Percentiles rank a stretch among this genome's conserved stretches.
Evolutionary conservation across 2,329 filamentous ascomycete genomes (phyloP).

Genomic region (Pseudocercospora fuligena): DNA sequence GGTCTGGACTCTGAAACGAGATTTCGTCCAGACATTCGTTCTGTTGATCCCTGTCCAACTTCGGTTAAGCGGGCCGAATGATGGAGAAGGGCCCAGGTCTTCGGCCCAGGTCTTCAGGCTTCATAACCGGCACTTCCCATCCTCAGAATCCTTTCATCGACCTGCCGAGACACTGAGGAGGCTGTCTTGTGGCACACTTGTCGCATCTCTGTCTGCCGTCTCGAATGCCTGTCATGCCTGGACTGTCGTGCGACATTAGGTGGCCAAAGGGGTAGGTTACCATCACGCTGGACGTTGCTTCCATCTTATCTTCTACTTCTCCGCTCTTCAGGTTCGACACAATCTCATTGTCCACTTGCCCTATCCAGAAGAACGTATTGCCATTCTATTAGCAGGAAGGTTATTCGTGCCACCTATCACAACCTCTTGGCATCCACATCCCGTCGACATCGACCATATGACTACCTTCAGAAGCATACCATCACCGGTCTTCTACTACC

Average conservation of each 20-base stretch:
- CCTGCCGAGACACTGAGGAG: background rate
- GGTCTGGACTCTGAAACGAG: conserved; percentile 2
- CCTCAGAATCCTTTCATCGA: background rate
- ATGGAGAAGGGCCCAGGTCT: conserved; percentile 2
- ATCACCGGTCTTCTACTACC: conserved; percentile 2
- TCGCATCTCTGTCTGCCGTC: background rate
- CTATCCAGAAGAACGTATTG: background rate
- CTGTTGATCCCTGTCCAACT: background rate
- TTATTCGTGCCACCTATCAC: too few species aligned
- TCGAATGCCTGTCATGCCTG: background rate
- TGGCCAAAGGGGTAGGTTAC: background rate
- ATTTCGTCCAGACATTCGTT: background rate
- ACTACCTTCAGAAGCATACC: background rate
- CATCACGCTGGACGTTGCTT: background rate
- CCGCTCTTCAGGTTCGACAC: background rate
- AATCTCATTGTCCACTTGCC: background rate
- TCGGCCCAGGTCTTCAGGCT: conserved; percentile 2
- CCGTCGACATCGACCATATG: background rate
- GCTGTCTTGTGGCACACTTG: conserved; percentile 6
- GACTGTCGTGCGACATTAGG: background rate
- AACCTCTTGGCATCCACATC: background rate
- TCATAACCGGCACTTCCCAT: conserved; percentile 1
- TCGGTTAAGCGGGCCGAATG: conserved; percentile 5
- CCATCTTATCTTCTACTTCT: background rate
- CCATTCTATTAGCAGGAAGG: too few species aligned